Evolutionary conservation across 2,329 filamentous ascomycete genomes (phyloP), one percentile per base, ranked within the genome.

Genomic region (Beauveria caledonica): DNA sequence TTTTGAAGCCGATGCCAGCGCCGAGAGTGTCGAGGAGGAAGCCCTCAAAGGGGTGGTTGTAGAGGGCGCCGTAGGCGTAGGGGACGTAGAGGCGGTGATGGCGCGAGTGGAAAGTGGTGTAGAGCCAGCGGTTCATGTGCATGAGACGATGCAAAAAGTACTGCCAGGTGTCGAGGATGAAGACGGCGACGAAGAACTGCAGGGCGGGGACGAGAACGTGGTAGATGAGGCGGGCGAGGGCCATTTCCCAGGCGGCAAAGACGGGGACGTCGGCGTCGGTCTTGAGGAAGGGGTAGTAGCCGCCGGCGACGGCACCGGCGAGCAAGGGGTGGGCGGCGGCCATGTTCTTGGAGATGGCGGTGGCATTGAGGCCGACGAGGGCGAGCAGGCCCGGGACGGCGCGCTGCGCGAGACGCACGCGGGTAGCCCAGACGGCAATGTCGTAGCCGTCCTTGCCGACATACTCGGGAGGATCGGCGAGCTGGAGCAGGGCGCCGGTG

Each of bases 81-180:
- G 94, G 94, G 3, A 97, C 94, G 73, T 99, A 97, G 39, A 99
- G 86, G 45, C 93, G 89, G 79, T 99, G 94, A 74, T 99, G 94
- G 62, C 93, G 87, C 51, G 92, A 93, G 77, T 97, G 94, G 77
- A 97, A 94, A 59, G 87, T 89, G 64, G 86, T 88, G 80, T 97
- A 97, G 67, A 99, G 82, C 89, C 90, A 97, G 74, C 90, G 92
- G 78, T 97, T 97, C 78, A 94, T 81, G 76, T 99, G 94, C 94
- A 99, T 99, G 61, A 88, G 84, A 44, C 94, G 90, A 75, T 99
- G 94, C 68, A 93, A 82, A 76, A 97, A 96, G 77, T 99, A 99
- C 73, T 99, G 93, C 94, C 94, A 99, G 49, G 92, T 94, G 75
- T 99, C 94, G 66, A 97, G 83, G 65, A 95, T 79, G 64, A 84